Conservation (phyloP, 257 asterid genomes). For the Fraxinus pennsylvanica region DNA sequence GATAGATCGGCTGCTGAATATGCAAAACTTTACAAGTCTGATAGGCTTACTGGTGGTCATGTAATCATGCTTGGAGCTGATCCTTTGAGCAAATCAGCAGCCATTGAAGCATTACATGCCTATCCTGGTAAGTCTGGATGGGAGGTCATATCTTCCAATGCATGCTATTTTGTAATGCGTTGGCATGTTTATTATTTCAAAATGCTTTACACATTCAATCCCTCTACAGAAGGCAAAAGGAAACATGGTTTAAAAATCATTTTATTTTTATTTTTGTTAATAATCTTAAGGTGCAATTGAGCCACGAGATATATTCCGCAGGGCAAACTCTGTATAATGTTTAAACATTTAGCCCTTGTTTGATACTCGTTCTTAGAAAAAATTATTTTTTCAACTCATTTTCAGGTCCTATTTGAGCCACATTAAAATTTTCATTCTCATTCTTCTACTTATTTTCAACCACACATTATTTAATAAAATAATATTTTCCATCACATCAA, state of each 20-base stretch:
- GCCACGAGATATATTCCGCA: background rate
- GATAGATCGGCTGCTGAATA: constrained; percentile 88
- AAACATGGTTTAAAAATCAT: background rate
- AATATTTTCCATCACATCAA: no score
- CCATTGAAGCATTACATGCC: constrained; percentile 83
- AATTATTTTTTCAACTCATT: no score
- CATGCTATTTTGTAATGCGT: background rate
- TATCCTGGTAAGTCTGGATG: constrained; percentile 66
- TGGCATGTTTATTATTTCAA: background rate
- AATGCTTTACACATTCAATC: background rate
- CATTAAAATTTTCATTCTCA: no score
- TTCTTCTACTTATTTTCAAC: no score
- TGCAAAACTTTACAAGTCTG: constrained; percentile 82
- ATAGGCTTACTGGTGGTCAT: constrained; percentile 88
- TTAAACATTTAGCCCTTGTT: background rate
- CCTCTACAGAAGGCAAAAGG: background rate
- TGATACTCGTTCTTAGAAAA: no score
- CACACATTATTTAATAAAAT: no score
- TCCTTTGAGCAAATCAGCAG: constrained; percentile 76
- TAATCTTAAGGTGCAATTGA: background rate
- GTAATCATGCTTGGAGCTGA: constrained; percentile 98
- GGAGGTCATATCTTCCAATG: constrained; percentile 5
- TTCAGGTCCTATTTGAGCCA: no score
- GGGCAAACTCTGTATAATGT: background rate
- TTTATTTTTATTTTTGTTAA: background rate